phyloP scores from a whole-genome alignment of 495 filamentous ascomycete genomes.

The Penicillium ochrochloron region DNA sequence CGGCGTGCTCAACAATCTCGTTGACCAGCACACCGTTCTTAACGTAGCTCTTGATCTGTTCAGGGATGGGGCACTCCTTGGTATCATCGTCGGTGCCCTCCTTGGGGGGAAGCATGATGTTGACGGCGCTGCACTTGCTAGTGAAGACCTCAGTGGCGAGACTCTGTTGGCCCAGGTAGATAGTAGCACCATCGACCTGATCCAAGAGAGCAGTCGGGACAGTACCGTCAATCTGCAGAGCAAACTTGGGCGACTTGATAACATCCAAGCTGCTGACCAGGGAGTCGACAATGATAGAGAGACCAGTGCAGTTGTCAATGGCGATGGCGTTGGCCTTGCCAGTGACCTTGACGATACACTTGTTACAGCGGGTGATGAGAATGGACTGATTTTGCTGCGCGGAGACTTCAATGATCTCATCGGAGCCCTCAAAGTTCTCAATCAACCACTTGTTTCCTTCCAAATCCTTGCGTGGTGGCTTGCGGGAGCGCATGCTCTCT shows the following conservation, averaged over 20 bases:
- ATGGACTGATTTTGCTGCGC: slow-evolving; percentile 85
- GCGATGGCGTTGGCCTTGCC: slow-evolving; percentile 96
- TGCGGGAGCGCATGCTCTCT: slow-evolving; percentile 90
- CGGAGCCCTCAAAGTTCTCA: slow-evolving; percentile 88
- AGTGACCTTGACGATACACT: slow-evolving; percentile 83
- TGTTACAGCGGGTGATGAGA: slow-evolving; percentile 87
- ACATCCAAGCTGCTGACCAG: slow-evolving; percentile 91
- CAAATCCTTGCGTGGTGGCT: slow-evolving; percentile 87
- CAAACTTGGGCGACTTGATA: slow-evolving; percentile 92
- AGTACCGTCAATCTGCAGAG: slow-evolving; percentile 80
- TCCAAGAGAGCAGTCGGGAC: slow-evolving; percentile 89
- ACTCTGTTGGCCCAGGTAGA: slow-evolving; percentile 84
- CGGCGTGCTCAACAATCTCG: slow-evolving; percentile 90
- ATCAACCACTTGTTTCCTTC: slow-evolving; percentile 96
- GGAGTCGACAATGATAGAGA: slow-evolving; percentile 84
- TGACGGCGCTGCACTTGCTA: slow-evolving; percentile 82
- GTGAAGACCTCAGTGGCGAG: slow-evolving; percentile 80
- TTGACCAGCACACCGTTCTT: slow-evolving; percentile 75
- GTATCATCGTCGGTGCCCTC: slow-evolving; percentile 71
- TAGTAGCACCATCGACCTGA: slow-evolving; percentile 85
- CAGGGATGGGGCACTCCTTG: slow-evolving; percentile 81
- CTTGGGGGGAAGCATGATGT: slow-evolving; percentile 75
- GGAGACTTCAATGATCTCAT: slow-evolving; percentile 71
- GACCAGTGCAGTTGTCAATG: slow-evolving; percentile 83
- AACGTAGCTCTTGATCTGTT: slow-evolving; percentile 84